Evolutionary conservation across 257 asterid species (phyloP), one percentile per base, ranked within the genome.

Genomic region (Solanum chmielewskii): DNA sequence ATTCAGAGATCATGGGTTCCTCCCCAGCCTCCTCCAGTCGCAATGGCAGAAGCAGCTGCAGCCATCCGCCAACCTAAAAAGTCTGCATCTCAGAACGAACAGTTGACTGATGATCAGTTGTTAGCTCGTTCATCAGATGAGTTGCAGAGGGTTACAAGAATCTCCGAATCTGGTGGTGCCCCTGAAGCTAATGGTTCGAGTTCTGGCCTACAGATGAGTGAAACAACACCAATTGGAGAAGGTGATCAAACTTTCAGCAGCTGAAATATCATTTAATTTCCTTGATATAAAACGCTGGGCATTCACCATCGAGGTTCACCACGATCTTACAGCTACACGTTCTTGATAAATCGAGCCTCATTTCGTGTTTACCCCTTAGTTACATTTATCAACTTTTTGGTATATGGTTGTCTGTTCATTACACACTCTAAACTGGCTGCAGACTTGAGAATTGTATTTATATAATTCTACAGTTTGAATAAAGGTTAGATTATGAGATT

Each of bases 21-120:
- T 31, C 99, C 99, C 76, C 98, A 91, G 91, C 98, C 99, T 25
- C 99, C 99, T 20, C 98, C 98, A 3, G 98, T 97, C 11, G 96
- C 89, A 31, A 97, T 96, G 96, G 94, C 97, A 1, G 99, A 95
- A 90, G 98, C 99, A 70, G 97, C 99, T 71, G 92, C 96, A 3
- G 99, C 99, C 84, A 97, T 97, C 90, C 95, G 99, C 42, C 98
- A 97, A 86, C 98, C 98, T 21, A 97, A 97, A 92, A 96, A 93
- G 90, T 77, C 95, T 25, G 31, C 89, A 3, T 31, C 52, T 25
- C 95, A 90, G 88, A 89, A 90, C 27, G 97, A 93, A 23, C 91
- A 89, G 69, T 35, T 93, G 90, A 93, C 89, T 0, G 98, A 96
- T 45, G 98, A 95, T 82, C 95, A 94, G 86, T 82, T 92, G 71